A percentile compares a stretch with the other conserved stretches of the same genome.
Evolutionary conservation across 768 basidiomycete genomes (phyloP).

Genomic region (Lactarius sanguifluus): DNA sequence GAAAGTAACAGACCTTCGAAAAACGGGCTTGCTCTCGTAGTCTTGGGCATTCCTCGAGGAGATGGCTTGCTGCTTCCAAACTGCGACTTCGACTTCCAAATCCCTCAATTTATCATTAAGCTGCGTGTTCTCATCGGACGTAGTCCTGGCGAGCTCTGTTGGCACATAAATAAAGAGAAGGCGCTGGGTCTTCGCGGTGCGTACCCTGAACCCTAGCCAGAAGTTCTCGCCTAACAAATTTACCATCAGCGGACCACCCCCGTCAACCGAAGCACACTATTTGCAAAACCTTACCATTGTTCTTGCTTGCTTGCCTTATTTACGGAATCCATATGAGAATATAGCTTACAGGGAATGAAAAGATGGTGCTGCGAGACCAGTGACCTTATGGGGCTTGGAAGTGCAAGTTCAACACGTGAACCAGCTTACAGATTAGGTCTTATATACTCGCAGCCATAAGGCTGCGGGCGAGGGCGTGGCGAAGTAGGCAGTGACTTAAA

Average conservation of each 20-base stretch:
- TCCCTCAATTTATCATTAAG: conserved; percentile 23
- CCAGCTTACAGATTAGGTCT: conserved; percentile 2
- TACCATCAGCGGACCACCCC: neutral
- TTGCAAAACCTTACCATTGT: conserved; percentile 23
- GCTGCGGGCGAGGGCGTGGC: conserved; percentile 19
- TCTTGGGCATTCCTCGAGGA: conserved; percentile 14
- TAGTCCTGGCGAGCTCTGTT: conserved; percentile 23
- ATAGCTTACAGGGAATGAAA: conserved; percentile 10
- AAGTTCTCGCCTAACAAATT: conserved; percentile 23
- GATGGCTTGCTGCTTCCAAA: conserved; percentile 27
- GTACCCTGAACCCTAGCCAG: conserved; percentile 23
- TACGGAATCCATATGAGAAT: conserved; percentile 12
- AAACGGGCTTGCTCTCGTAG: conserved; percentile 1
- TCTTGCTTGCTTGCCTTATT: conserved; percentile 16
- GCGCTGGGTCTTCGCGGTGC: neutral
- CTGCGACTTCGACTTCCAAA: conserved; percentile 26
- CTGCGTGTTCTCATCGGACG: conserved; percentile 23
- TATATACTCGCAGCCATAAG: conserved; percentile 10
- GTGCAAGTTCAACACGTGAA: conserved; percentile 9
- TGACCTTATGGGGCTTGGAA: conserved; percentile 13
- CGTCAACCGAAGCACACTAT: neutral
- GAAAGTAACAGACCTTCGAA: neutral
- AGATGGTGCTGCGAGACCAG: neutral
- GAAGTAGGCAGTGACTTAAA: conserved; percentile 4
- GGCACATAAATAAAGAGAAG: conserved; percentile 10